Conservation (phyloP, 2,329 filamentous ascomycete genomes). For the Epichloe gansuensis region DNA sequence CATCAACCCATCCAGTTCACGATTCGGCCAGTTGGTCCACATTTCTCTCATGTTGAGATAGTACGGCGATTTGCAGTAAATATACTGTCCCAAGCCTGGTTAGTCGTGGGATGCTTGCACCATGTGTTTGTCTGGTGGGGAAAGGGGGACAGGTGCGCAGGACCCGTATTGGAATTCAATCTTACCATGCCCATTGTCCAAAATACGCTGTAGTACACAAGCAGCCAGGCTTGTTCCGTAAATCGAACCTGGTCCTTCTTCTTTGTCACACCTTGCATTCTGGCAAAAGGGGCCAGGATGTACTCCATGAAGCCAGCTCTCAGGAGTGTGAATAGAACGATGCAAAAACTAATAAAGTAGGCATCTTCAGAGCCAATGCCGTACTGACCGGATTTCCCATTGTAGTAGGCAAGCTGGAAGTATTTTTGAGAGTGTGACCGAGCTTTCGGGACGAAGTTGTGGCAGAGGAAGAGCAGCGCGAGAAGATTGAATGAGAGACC, state of each 20-base stretch:
- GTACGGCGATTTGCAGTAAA: conserved; percentile 67
- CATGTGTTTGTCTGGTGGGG: neutral
- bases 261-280: conserved; percentile 57
- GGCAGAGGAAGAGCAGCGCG: conserved; percentile 67
- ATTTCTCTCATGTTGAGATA: conserved; percentile 65
- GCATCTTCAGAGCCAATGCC: conserved; percentile 67
- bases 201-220: conserved; percentile 70
- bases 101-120: neutral
- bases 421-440: conserved; percentile 74
- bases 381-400: conserved; percentile 55
- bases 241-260: conserved; percentile 70
- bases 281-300: conserved; percentile 65
- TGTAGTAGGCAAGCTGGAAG: conserved; percentile 76
- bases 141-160: neutral
- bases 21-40: conserved; percentile 75
- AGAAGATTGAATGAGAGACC: conserved; percentile 79
- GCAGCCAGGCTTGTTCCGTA: conserved; percentile 86
- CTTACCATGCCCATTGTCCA: conserved; percentile 76
- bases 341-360: conserved; percentile 63
- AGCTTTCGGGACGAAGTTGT: conserved; percentile 70
- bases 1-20: conserved; percentile 61
- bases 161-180: neutral
- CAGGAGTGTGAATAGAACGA: conserved; percentile 76
- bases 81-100: conserved; percentile 42
- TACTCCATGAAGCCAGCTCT: conserved; percentile 82